Evolutionary conservation across 2,329 filamentous ascomycete species (phyloP).

Genomic region (Akanthomyces dipterigenus): DNA sequence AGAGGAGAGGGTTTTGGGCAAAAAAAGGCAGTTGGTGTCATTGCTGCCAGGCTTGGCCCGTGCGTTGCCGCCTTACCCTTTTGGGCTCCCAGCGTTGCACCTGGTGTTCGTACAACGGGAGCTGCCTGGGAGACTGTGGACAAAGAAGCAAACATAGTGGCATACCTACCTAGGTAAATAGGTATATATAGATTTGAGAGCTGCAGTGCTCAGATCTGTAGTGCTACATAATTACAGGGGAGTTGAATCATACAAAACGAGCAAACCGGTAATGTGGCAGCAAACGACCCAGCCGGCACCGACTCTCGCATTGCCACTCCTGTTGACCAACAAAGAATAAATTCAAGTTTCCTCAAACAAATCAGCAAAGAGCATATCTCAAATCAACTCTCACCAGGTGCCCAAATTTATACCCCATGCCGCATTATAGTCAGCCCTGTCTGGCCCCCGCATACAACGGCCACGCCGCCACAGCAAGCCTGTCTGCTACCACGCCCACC

Average conservation of each 20-base stretch:
- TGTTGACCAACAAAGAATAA: too few relatives aligned
- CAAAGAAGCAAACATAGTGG: not conserved
- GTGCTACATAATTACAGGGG: not conserved
- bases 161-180: too few relatives aligned
- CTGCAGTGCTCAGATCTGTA: not conserved
- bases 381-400: too few relatives aligned
- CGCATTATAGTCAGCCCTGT: not conserved
- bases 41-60: not conserved
- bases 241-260: not conserved
- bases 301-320: not conserved
- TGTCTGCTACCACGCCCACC: not conserved
- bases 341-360: too few relatives aligned
- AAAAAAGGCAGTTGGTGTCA: conserved; percentile 6
- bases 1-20: conserved; percentile 9
- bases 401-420: not conserved
- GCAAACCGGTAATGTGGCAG: not conserved
- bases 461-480: not conserved
- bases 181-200: not conserved
- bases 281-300: not conserved
- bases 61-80: conserved; percentile 6
- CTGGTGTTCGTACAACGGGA: not conserved
- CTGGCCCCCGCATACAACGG: not conserved
- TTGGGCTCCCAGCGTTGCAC: not conserved
- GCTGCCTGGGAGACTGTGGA: not conserved
- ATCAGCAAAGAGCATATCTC: too few relatives aligned